Base-by-base conservation (phyloP, 768 basidiomycete genomes). In the Hydnomerulius pinastri region DNA sequence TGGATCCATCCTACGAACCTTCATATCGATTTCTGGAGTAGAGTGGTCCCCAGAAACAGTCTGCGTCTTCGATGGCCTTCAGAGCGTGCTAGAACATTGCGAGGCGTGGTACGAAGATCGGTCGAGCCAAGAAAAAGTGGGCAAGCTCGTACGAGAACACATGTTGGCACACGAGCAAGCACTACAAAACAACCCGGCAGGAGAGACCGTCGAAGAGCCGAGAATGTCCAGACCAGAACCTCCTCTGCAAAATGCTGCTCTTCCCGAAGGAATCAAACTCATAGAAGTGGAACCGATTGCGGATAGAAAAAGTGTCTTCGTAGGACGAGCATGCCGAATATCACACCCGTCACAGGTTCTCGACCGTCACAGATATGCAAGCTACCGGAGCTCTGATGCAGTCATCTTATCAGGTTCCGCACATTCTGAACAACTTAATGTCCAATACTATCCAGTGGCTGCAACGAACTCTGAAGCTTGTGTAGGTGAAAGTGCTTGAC, bases 41-140 rank as follows among this genome's bases (percentile, higher is more conserved):
- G 87, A 91, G 55, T 95, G 87, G 83, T 72, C 75, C 3, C 73
- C 79, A 20, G 90, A 85, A 25, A 76, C 74, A 1, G 85, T 93
- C 15, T 92, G 89, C 55, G 87, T 94, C 11, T 95, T 93, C 61
- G 92, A 95, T 55, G 92, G 92, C 10, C 67, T 94, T 23, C 90
- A 92, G 67, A 82, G 75, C 58, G 80, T 89, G 9, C 66, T 86
- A 25, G 90, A 92, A 40, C 72, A 74, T 13, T 86, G 85, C 54
- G 71, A 76, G 20, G 59, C 63, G 32, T 94, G 92, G 92, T 87
- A 90, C 56, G 77, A 78, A 52, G 81, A 84, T n/a, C 82, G 75
- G 15, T 69, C 87, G 21, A 82, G 72, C 58, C 71, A 67, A 21
- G 82, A 81, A 44, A 81, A 75, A 33, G 78, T 73, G 1, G 81